Conservation (phyloP, 306 rosid genomes). For the Quercus glauca region DNA sequence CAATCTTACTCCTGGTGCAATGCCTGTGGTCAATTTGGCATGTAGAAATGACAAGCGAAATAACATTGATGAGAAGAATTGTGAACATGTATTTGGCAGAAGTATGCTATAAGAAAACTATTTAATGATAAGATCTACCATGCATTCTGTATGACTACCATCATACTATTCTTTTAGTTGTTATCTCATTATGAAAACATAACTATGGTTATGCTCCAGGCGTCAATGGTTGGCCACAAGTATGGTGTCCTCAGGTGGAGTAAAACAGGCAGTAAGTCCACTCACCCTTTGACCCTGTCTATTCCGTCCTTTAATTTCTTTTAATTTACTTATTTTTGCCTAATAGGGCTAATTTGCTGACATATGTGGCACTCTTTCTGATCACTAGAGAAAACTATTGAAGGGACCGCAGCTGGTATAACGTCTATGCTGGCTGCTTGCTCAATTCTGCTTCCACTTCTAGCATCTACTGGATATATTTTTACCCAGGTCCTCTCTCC, state of each 20-base stretch:
- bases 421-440: slow-evolving; percentile 91
- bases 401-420: slow-evolving; percentile 99
- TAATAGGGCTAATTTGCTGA: slow-evolving; percentile 1
- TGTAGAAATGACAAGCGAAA: not conserved
- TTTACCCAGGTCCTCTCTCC: slow-evolving; percentile 63
- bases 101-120: not conserved
- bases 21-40: slow-evolving; percentile 7
- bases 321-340: not conserved
- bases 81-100: not conserved
- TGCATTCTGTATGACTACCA: not conserved
- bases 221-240: slow-evolving; percentile 95
- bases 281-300: not conserved
- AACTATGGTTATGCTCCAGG: slow-evolving; percentile 42
- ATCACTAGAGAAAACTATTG: slow-evolving; percentile 88
- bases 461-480: slow-evolving; percentile 87
- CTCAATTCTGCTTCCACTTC: slow-evolving; percentile 78
- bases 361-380: slow-evolving; percentile 15
- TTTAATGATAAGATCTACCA: not conserved
- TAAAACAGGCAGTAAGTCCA: slow-evolving; percentile 84
- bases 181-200: not conserved
- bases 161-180: not conserved
- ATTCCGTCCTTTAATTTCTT: not conserved
- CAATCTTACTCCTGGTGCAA: not conserved
- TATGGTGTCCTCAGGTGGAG: slow-evolving; percentile 96
- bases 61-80: not conserved